phyloP scores from a whole-genome alignment of 208 protist species.

The Histomonas meleagridis region DNA sequence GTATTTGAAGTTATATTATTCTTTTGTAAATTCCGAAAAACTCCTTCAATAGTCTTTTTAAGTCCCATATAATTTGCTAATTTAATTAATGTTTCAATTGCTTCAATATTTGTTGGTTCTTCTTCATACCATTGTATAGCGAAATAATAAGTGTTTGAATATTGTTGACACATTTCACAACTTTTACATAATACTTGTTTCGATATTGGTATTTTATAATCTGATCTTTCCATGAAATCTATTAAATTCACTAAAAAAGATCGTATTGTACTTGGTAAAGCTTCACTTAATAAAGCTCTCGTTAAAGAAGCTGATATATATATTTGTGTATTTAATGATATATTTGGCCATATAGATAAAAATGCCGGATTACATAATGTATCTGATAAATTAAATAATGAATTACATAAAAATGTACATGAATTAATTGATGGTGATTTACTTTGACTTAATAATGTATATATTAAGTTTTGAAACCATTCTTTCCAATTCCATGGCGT shows the following conservation, averaged over 20 bases:
- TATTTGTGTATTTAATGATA: not conserved
- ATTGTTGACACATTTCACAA: not conserved
- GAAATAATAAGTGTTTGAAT: not conserved
- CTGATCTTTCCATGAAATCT: not conserved
- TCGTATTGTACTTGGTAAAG: not conserved
- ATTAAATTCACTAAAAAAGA: not conserved
- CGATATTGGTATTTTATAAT: not conserved
- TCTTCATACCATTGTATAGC: not conserved
- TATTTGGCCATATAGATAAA: not conserved
- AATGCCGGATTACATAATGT: not conserved
- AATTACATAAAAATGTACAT: not conserved
- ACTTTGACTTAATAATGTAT: not conserved
- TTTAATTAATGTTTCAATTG: not conserved
- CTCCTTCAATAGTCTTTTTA: not conserved
- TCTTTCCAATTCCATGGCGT: constrained; percentile 26
- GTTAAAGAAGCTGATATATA: not conserved
- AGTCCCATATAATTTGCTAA: not conserved
- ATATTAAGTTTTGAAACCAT: not conserved
- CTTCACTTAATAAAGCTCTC: not conserved
- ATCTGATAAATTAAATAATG: constrained; percentile 2
- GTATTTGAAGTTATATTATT: not conserved
- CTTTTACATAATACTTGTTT: not conserved
- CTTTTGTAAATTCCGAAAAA: not conserved
- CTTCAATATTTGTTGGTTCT: not conserved
- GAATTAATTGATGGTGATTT: not conserved